These are phyloP conservation scores for Tothia fuscella DNA, from an alignment of 2,329 filamentous ascomycete species.

Conservation along the genomic window DNA sequence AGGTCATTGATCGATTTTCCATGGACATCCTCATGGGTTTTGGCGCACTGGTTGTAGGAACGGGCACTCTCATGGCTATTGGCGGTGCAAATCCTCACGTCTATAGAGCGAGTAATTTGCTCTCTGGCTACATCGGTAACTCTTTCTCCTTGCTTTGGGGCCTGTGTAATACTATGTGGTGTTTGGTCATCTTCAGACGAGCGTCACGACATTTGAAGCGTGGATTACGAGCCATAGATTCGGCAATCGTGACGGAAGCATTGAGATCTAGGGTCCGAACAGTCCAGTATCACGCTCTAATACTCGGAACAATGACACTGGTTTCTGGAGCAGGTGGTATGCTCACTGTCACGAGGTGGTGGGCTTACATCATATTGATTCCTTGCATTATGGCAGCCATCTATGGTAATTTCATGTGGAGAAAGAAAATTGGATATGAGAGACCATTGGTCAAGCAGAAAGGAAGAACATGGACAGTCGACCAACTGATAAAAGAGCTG, in stretches of 20 bases:
- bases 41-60: slow-evolving; percentile 37
- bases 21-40: slow-evolving; percentile 42
- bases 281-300: slow-evolving; percentile 33
- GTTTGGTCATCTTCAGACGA: slow-evolving; percentile 29
- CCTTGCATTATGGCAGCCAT: slow-evolving; percentile 33
- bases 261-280: slow-evolving; percentile 15
- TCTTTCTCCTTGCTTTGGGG: slow-evolving; percentile 38
- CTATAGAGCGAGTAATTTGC: slow-evolving; percentile 37
- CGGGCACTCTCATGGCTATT: slow-evolving; percentile 44
- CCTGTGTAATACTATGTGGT: slow-evolving; percentile 38
- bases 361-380: slow-evolving; percentile 40
- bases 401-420: background rate
- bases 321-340: slow-evolving; percentile 39
- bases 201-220: slow-evolving; percentile 28
- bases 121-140: slow-evolving; percentile 46
- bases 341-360: slow-evolving; percentile 40
- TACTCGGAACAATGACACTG: slow-evolving; percentile 36
- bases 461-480: background rate
- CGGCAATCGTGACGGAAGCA: background rate
- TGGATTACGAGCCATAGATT: slow-evolving; percentile 17
- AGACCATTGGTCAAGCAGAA: background rate
- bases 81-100: slow-evolving; percentile 33
- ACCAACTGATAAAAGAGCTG: background rate
- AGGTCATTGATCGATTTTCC: slow-evolving; percentile 37
- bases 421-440: background rate